phyloP scores from a whole-genome alignment of 805 yeast genomes.

The Ogataea methanolica region DNA sequence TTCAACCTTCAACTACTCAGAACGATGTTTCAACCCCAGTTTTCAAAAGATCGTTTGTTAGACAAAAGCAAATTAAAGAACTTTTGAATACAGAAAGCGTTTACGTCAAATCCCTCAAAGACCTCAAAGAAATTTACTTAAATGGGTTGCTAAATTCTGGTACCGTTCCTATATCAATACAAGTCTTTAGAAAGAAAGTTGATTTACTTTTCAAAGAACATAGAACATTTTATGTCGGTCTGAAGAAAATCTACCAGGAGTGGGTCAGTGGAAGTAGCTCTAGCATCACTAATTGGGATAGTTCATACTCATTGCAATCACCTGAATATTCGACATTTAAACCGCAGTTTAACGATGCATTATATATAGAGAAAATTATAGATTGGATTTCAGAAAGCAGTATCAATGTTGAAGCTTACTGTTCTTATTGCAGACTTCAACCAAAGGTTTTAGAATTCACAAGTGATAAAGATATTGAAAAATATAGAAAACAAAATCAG shows the following conservation, averaged over 20 bases:
- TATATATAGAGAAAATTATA: conserved; percentile 14
- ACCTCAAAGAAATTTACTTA: conserved; percentile 40
- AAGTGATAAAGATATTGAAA: conserved; percentile 20
- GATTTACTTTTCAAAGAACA: conserved; percentile 31
- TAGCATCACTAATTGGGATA: conserved; percentile 1
- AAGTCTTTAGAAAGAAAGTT: conserved; percentile 25
- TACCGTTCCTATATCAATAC: conserved; percentile 33
- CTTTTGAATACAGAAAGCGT: conserved; percentile 43
- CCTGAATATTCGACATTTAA: conserved; percentile 21
- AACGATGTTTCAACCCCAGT: conserved; percentile 6
- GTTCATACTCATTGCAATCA: conserved; percentile 14
- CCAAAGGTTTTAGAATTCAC: conserved; percentile 20
- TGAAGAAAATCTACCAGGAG: conserved; percentile 20
- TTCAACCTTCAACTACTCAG: neutral
- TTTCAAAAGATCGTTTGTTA: conserved; percentile 19
- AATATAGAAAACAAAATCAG: conserved; percentile 18
- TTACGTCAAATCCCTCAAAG: conserved; percentile 40
- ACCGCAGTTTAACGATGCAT: conserved; percentile 18
- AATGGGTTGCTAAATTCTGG: conserved; percentile 32
- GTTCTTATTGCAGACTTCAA: conserved; percentile 23
- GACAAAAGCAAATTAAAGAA: conserved; percentile 37
- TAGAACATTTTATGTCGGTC: conserved; percentile 22
- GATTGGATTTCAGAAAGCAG: conserved; percentile 15
- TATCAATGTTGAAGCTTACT: conserved; percentile 22
- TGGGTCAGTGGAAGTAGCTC: conserved; percentile 9